A percentile compares a stretch with the other conserved stretches of the same genome.
These are phyloP conservation scores for Dendrobium catenatum DNA, from an alignment of 106 monocot genomes.

Conservation along the genomic window DNA sequence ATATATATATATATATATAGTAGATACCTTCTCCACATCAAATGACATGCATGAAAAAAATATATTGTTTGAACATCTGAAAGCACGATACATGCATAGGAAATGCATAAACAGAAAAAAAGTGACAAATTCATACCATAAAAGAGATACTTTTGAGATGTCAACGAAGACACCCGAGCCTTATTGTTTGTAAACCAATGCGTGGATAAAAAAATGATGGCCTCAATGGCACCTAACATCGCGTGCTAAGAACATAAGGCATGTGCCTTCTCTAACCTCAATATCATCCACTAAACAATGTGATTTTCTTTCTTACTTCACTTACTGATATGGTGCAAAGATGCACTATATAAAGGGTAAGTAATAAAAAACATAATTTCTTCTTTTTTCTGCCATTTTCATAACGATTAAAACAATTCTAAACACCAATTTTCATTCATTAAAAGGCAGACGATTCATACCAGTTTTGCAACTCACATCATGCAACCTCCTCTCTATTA, in stretches of 20 bases:
- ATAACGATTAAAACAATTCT: not conserved
- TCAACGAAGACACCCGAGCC: not conserved
- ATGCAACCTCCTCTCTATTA: too few species aligned
- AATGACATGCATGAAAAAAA: not conserved
- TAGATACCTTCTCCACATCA: not conserved
- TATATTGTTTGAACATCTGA: not conserved
- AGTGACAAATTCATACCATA: not conserved
- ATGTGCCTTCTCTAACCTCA: not conserved
- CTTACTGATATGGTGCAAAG: not conserved
- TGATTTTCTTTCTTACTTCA: not conserved
- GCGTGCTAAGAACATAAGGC: not conserved
- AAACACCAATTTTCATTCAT: not conserved
- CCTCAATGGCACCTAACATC: not conserved
- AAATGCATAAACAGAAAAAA: not conserved
- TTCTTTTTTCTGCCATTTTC: not conserved
- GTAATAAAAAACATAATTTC: not conserved
- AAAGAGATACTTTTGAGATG: not conserved
- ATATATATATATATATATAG: too few species aligned
- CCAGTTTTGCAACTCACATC: not conserved
- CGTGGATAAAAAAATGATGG: not conserved
- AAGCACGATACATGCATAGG: not conserved
- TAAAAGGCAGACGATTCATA: not conserved
- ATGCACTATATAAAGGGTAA: not conserved
- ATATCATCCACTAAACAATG: not conserved
- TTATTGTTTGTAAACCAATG: not conserved